Evolutionary conservation across 225 moss, liverwort and hornwort species (phyloP).

Genomic region (Polytrichum formosum): DNA sequence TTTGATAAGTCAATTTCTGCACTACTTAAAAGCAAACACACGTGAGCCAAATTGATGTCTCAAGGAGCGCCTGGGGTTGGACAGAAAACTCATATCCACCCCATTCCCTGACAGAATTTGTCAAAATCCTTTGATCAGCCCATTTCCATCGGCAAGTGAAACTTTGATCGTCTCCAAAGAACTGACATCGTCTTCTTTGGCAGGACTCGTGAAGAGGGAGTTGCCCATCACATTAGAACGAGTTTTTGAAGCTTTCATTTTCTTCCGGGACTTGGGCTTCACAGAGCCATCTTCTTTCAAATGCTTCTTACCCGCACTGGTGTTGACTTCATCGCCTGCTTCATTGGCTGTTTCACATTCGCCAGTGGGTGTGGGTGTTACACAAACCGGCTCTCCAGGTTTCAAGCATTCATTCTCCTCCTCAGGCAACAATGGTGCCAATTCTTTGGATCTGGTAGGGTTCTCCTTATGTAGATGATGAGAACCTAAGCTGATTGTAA

Average conservation of each 20-base stretch:
- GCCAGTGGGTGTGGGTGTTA: neutral
- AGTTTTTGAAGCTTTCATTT: slow-evolving; percentile 12
- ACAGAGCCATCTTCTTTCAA: neutral
- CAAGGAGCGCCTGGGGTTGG: too few relatives aligned
- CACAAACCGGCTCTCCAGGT: neutral
- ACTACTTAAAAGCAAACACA: too few relatives aligned
- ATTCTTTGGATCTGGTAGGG: neutral
- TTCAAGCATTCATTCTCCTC: neutral
- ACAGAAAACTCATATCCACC: too few relatives aligned
- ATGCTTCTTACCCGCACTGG: neutral
- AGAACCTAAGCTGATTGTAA: neutral
- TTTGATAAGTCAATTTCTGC: too few relatives aligned
- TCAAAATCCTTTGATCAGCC: too few relatives aligned
- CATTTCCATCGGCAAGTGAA: too few relatives aligned
- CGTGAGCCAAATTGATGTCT: too few relatives aligned
- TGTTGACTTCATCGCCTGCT: neutral
- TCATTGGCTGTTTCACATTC: neutral
- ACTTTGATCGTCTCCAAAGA: neutral
- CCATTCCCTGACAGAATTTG: too few relatives aligned
- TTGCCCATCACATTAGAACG: slow-evolving; percentile 2
- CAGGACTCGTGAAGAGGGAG: neutral
- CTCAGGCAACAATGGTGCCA: neutral
- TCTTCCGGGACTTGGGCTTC: slow-evolving; percentile 5
- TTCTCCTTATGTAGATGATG: neutral
- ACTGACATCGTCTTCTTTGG: neutral